Percentiles rank a stretch among this genome's conserved stretches.
These are phyloP conservation scores for Hygrophila difformis DNA, from an alignment of 257 asterid species.

Conservation along the genomic window DNA sequence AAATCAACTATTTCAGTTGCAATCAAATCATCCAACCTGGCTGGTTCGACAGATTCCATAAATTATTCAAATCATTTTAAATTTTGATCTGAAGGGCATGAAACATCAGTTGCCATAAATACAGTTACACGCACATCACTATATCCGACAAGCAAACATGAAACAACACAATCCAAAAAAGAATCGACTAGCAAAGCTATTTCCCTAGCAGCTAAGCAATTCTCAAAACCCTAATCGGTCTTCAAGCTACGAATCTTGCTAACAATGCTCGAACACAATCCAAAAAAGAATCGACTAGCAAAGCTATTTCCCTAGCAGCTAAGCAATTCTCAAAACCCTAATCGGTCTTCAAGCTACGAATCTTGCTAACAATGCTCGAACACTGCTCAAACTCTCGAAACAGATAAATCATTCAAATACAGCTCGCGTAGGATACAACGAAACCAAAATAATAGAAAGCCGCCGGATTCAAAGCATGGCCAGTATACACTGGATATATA, in stretches of 20 bases:
- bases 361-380: neutral
- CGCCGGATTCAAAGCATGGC: neutral
- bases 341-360: neutral
- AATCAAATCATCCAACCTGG: no score
- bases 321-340: slow-evolving; percentile 1
- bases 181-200: neutral
- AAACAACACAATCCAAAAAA: slow-evolving; percentile 12
- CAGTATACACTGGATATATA: neutral
- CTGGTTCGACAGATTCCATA: no score
- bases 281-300: neutral
- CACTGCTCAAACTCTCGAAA: no score
- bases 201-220: neutral
- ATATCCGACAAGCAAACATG: slow-evolving; percentile 2
- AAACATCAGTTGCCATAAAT: no score
- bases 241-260: neutral
- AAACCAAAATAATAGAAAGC: neutral
- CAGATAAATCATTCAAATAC: no score
- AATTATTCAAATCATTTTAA: neutral
- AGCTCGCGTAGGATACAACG: neutral
- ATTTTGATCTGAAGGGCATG: neutral
- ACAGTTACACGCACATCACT: slow-evolving; percentile 1
- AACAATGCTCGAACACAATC: neutral
- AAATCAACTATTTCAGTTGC: no score
- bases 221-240: slow-evolving; percentile 4
- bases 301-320: neutral